Evolutionary conservation across 2,329 filamentous ascomycete species (phyloP), one percentile per base, ranked within the genome.

Genomic region (Penicillium freii): DNA sequence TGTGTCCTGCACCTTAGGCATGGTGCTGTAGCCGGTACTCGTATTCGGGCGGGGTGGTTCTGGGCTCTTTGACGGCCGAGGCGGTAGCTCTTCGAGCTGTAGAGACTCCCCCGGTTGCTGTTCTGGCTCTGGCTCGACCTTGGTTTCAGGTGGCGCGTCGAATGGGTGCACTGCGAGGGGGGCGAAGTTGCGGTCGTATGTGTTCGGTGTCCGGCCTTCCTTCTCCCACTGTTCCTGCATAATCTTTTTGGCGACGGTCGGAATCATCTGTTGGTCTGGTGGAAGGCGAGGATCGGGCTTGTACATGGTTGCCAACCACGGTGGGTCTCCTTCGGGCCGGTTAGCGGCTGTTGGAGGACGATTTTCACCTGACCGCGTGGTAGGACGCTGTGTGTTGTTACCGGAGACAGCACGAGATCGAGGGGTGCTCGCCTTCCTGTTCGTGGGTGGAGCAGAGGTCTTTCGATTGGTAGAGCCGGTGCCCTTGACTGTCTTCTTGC

Each of bases 181-280:
- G 19, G 89, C 86, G 77, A 97, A 94, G 58, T 96, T 88, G 61
- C 86, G 90, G 76, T 96, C 92, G 71, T 96, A 97, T 27, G 88
- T 82, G 58, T 85, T 90, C 4, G 91, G 91, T 62, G 91, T 90
- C 63, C 90, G 91, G 62, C 92, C 92, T 73, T 97, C 91, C 66
- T 87, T 90, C 75, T 95, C 92, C 92, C 92, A 97, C 73, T 93
- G 90, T 74, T 97, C 92, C 77, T 97, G 93, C 73, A 94, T 90
- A 74, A 97, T 82, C 55, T 91, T 84, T 68, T 89, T 91, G 13
- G 94, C 94, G 61, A 97, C 92, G 0, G 94, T 97, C 0, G 94
- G 94, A 11, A 99, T 85, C 52, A 99, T 87, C 71, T 99, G 94
- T 74, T 99, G 90, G 61, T 99, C 94, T 0, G 92, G 94, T 6